These are phyloP conservation scores for Arabidopsis arenosa DNA, from an alignment of 345 rosid species.

Conservation along the genomic window DNA sequence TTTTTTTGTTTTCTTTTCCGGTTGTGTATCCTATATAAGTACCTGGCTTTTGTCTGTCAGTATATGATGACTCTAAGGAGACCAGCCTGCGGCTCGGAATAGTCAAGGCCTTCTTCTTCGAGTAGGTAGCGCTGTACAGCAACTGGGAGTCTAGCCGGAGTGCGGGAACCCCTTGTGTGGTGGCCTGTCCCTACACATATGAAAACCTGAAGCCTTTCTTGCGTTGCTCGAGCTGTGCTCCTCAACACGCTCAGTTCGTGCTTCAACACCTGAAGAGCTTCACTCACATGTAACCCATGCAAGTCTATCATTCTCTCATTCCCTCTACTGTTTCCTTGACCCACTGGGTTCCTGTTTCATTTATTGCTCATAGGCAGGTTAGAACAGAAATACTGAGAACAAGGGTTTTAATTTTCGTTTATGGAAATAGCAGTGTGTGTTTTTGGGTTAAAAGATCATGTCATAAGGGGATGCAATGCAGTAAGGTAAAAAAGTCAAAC, in stretches of 20 bases:
- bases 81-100: slow-evolving; percentile 91
- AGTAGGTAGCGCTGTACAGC: slow-evolving; percentile 90
- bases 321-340: slow-evolving; percentile 71
- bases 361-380: slow-evolving; percentile 29
- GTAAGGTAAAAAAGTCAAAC: slow-evolving; percentile 53
- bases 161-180: slow-evolving; percentile 89
- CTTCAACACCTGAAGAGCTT: slow-evolving; percentile 85
- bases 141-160: slow-evolving; percentile 90
- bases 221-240: slow-evolving; percentile 73
- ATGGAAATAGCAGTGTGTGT: slow-evolving; percentile 1
- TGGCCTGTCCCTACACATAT: slow-evolving; percentile 97
- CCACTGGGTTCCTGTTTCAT: slow-evolving; percentile 72
- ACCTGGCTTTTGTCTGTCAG: slow-evolving; percentile 50
- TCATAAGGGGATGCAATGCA: slow-evolving; percentile 3
- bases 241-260: slow-evolving; percentile 76
- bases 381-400: slow-evolving; percentile 26
- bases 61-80: slow-evolving; percentile 87
- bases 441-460: not conserved
- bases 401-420: not conserved
- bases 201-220: slow-evolving; percentile 85
- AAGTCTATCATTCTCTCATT: slow-evolving; percentile 94
- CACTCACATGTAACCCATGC: slow-evolving; percentile 92
- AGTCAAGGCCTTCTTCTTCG: slow-evolving; percentile 92
- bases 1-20: not conserved
- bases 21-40: slow-evolving; percentile 37